Percentiles rank a stretch among this genome's conserved stretches.
Conservation (phyloP, 441 rosid species). For the Eugenia klotzschiana region DNA sequence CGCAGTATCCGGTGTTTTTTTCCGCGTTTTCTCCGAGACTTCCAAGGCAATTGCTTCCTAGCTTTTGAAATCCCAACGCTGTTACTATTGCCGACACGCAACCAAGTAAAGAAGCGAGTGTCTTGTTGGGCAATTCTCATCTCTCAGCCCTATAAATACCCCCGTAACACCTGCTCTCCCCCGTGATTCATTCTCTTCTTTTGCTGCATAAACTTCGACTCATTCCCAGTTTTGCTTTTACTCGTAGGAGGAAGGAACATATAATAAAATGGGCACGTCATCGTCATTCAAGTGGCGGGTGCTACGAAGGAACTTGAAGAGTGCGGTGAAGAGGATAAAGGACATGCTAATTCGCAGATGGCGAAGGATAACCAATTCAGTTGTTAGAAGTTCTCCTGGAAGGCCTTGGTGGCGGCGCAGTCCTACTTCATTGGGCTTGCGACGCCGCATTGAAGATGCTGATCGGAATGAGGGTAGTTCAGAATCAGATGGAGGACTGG, state of each 20-base stretch:
- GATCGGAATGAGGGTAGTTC: background rate
- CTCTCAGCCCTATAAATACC: background rate
- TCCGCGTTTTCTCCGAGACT: background rate
- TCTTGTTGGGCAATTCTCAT: background rate
- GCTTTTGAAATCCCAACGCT: background rate
- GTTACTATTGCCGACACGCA: background rate
- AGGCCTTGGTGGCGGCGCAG: conserved; percentile 22
- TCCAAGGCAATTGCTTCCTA: background rate
- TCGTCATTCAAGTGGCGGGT: background rate
- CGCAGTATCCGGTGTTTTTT: background rate
- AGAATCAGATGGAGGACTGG: background rate
- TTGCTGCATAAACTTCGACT: background rate
- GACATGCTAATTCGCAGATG: conserved; percentile 19
- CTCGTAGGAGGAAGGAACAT: conserved; percentile 17
- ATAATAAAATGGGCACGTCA: background rate
- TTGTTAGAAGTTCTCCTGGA: background rate
- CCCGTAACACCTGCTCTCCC: background rate
- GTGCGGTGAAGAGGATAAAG: conserved; percentile 12
- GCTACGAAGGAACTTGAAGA: background rate
- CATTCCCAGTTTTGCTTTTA: background rate
- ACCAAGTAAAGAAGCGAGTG: background rate
- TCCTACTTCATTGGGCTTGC: background rate
- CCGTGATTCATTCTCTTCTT: background rate
- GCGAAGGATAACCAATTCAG: background rate
- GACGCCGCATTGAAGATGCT: conserved; percentile 5